A percentile compares a stretch with the other conserved stretches of the same genome.
Conservation (phyloP, 2,329 filamentous ascomycete genomes). For the Microcera coccophila region DNA sequence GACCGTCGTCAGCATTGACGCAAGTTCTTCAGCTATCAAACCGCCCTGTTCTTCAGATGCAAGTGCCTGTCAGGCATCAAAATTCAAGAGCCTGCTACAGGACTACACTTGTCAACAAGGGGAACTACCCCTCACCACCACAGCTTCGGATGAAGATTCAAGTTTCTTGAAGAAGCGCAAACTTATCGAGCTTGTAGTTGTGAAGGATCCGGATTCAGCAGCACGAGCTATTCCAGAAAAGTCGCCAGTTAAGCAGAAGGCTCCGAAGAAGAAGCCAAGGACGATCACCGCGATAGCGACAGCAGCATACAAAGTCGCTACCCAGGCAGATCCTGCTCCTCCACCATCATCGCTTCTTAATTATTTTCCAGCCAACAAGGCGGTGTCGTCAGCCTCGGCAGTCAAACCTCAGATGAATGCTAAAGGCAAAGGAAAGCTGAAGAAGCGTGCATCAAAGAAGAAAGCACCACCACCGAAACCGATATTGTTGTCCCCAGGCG, state of each 20-base stretch:
- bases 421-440: constrained; percentile 33
- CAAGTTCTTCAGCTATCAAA: constrained; percentile 28
- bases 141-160: constrained; percentile 26
- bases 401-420: constrained; percentile 6
- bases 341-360: constrained; percentile 41
- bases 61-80: constrained; percentile 17
- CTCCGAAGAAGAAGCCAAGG: constrained; percentile 63
- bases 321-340: constrained; percentile 29
- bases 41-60: constrained; percentile 8
- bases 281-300: constrained; percentile 78
- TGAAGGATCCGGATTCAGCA: constrained; percentile 23
- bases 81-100: constrained; percentile 44
- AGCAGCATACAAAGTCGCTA: constrained; percentile 54
- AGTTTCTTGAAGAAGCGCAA: constrained; percentile 52
- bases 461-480: constrained; percentile 41
- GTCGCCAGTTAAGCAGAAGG: constrained; percentile 46
- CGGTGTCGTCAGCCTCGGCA: not conserved
- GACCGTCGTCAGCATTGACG: constrained; percentile 24
- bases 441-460: constrained; percentile 35
- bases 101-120: constrained; percentile 38
- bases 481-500: constrained; percentile 62
- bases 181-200: constrained; percentile 48
- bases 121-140: constrained; percentile 9
- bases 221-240: constrained; percentile 22
- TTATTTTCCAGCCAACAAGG: constrained; percentile 33